A percentile compares a stretch with the other conserved stretches of the same genome.
phyloP scores from a whole-genome alignment of 805 yeast genomes.

The Ogataea sp. region DNA sequence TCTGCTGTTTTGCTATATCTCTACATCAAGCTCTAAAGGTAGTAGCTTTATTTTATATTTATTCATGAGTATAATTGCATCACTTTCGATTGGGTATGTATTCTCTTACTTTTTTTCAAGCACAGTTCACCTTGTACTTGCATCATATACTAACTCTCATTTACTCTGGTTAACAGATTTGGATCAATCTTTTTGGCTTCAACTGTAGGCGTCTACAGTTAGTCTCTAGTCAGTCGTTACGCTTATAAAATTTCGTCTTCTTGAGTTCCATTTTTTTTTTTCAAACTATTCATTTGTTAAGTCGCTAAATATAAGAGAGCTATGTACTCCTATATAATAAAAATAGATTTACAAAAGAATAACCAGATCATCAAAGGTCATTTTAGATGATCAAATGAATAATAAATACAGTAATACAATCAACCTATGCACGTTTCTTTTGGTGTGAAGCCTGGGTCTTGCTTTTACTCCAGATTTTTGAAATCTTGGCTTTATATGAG shows the following conservation, averaged over 20 bases:
- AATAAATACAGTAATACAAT: background rate
- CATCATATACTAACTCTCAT: conserved; percentile 12
- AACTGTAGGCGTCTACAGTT: conserved; percentile 20
- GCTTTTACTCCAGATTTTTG: conserved; percentile 3
- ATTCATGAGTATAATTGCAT: conserved; percentile 11
- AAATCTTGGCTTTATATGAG: conserved; percentile 14
- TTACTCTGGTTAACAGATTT: conserved; percentile 7
- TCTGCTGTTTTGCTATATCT: conserved; percentile 4
- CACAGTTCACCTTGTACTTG: too few relatives aligned
- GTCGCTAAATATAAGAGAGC: too few relatives aligned
- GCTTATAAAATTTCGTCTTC: too few relatives aligned
- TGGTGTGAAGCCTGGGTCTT: background rate
- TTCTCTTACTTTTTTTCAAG: too few relatives aligned
- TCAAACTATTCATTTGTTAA: too few relatives aligned
- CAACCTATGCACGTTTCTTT: background rate
- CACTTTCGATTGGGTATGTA: conserved; percentile 13
- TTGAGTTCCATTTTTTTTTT: too few relatives aligned
- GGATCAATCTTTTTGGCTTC: conserved; percentile 22
- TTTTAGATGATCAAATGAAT: too few relatives aligned
- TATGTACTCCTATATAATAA: too few relatives aligned
- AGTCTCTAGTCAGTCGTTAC: too few relatives aligned
- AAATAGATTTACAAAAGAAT: too few relatives aligned
- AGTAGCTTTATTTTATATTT: conserved; percentile 6
- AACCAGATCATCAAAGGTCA: too few relatives aligned
- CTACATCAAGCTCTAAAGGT: conserved; percentile 1